Evolutionary conservation across 306 rosid genomes (phyloP).

Genomic region (Hippophae gyantsensis): DNA sequence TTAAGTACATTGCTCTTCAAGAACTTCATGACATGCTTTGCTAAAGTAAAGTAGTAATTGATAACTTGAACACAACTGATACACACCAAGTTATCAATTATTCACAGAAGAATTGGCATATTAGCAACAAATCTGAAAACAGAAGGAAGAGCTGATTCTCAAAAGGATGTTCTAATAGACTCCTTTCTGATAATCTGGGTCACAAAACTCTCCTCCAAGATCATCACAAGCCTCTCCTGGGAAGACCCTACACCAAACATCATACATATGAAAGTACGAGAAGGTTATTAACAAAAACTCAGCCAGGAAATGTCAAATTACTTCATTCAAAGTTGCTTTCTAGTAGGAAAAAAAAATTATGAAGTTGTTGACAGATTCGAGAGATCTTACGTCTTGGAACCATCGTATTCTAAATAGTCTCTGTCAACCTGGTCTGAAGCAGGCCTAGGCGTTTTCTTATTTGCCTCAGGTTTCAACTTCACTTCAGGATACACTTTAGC

Average conservation of each 20-base stretch:
- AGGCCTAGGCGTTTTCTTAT: neutral
- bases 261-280: no score
- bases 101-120: no score
- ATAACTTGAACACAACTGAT: no score
- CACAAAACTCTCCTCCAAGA: constrained; percentile 84
- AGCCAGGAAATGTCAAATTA: neutral
- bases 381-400: constrained; percentile 35
- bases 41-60: no score
- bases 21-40: no score
- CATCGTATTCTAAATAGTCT: constrained; percentile 30
- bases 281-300: neutral
- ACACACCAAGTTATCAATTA: no score
- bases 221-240: constrained; percentile 88
- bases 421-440: constrained; percentile 25
- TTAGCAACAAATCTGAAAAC: no score
- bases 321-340: no score
- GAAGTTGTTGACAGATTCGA: no score
- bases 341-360: no score
- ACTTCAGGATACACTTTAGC: constrained; percentile 38
- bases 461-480: constrained; percentile 25
- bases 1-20: no score
- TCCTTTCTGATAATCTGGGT: constrained; percentile 62
- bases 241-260: constrained; percentile 49
- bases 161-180: constrained; percentile 28
- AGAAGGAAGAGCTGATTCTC: no score